A percentile compares a stretch with the other conserved stretches of the same genome.
These are phyloP conservation scores for Digitaria exilis DNA, from an alignment of 202 grass and related monocot species.

Conservation along the genomic window DNA sequence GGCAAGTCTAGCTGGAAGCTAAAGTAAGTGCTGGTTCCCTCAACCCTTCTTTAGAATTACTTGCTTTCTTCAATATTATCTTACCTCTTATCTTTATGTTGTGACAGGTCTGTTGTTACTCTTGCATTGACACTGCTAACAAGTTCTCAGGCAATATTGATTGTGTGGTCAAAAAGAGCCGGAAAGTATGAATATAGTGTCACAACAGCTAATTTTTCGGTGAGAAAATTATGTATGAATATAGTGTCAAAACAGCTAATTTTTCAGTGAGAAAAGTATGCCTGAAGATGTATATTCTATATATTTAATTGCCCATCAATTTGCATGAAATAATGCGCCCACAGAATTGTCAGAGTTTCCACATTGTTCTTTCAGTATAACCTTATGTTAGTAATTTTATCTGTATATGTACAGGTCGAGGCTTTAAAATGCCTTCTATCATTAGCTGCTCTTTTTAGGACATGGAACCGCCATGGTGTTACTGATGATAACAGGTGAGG, in stretches of 20 bases:
- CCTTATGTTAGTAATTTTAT: slow-evolving; percentile 17
- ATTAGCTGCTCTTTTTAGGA: slow-evolving; percentile 62
- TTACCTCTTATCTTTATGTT: slow-evolving; percentile 14
- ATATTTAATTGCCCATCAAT: not conserved
- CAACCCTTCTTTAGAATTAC: not conserved
- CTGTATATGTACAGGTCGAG: slow-evolving; percentile 67
- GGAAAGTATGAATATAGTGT: slow-evolving; percentile 96
- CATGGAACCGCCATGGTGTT: slow-evolving; percentile 80
- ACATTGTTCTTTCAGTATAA: not conserved
- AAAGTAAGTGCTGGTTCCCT: slow-evolving; percentile 41
- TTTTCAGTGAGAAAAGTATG: no score
- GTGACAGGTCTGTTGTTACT: slow-evolving; percentile 66
- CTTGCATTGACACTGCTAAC: slow-evolving; percentile 83
- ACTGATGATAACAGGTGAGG: slow-evolving; percentile 81
- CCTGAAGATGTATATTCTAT: not conserved
- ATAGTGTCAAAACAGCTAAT: no score
- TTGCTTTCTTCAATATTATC: slow-evolving; percentile 9
- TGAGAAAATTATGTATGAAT: slow-evolving; percentile 54
- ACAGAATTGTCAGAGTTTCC: not conserved
- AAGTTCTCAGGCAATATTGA: slow-evolving; percentile 96
- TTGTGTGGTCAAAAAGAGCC: slow-evolving; percentile 93
- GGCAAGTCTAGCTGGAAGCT: slow-evolving; percentile 66
- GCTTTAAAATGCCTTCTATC: slow-evolving; percentile 82
- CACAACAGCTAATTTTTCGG: slow-evolving; percentile 92
- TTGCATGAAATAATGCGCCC: not conserved